A percentile compares a stretch with the other conserved stretches of the same genome.
phyloP scores from a whole-genome alignment of 2,329 filamentous ascomycete genomes.

The Fonsecaea pugnacius region DNA sequence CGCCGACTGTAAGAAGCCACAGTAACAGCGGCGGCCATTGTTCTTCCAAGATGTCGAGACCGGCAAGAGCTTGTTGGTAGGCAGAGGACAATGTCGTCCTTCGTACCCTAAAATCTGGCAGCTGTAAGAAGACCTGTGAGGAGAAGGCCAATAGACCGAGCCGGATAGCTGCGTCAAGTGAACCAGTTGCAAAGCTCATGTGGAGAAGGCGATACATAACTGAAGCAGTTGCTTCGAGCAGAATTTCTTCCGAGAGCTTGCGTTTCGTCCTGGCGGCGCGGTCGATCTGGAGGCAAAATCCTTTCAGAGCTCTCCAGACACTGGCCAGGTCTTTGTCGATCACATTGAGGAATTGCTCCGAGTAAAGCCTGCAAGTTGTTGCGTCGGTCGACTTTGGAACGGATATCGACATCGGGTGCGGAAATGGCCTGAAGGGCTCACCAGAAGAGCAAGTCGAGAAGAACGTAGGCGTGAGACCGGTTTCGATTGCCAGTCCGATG shows the following conservation, averaged over 20 bases:
- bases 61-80: slow-evolving; percentile 30
- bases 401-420: background rate
- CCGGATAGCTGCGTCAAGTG: slow-evolving; percentile 46
- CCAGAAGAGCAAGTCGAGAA: slow-evolving; percentile 30
- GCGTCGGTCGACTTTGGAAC: background rate
- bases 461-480: slow-evolving; percentile 36
- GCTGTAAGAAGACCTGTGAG: slow-evolving; percentile 47
- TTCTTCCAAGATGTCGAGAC: slow-evolving; percentile 4
- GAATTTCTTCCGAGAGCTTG: slow-evolving; percentile 34
- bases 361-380: background rate
- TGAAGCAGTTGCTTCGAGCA: slow-evolving; percentile 45
- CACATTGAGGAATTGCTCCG: slow-evolving; percentile 17
- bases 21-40: slow-evolving; percentile 21
- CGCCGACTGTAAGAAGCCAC: slow-evolving; percentile 36
- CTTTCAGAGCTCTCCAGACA: slow-evolving; percentile 37
- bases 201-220: slow-evolving; percentile 50
- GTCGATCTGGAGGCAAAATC: slow-evolving; percentile 36
- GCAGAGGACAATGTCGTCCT: slow-evolving; percentile 32
- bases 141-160: slow-evolving; percentile 48
- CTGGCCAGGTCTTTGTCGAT: slow-evolving; percentile 33
- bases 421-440: slow-evolving; percentile 4
- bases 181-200: slow-evolving; percentile 40
- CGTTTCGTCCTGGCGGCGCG: slow-evolving; percentile 35
- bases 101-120: slow-evolving; percentile 39
- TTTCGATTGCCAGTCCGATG: slow-evolving; percentile 38